Evolutionary conservation across 495 filamentous ascomycete species (phyloP).

Genomic region (Neurospora sp.): DNA sequence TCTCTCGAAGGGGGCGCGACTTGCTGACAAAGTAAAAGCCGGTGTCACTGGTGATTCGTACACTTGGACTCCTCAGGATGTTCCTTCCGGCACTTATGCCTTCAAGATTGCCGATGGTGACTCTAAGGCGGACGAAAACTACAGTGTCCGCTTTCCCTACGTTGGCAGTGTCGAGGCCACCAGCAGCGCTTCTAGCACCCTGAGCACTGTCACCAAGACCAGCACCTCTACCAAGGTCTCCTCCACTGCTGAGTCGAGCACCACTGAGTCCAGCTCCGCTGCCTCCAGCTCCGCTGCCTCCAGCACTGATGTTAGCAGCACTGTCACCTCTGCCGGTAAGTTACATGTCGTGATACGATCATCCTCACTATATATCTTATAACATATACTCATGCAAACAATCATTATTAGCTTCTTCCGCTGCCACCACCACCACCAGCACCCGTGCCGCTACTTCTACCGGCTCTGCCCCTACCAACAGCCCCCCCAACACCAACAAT

Average conservation of each 20-base stretch:
- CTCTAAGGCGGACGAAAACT: conserved; percentile 26
- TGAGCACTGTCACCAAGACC: conserved; percentile 18
- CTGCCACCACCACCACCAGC: conserved; percentile 1
- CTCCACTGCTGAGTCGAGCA: conserved; percentile 11
- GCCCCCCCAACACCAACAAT: conserved; percentile 17
- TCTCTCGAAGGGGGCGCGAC: neutral
- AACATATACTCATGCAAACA: neutral
- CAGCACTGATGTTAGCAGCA: conserved; percentile 4
- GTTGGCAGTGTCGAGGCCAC: conserved; percentile 16
- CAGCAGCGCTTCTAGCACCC: conserved; percentile 14
- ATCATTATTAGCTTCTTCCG: neutral
- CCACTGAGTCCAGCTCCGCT: conserved; percentile 5
- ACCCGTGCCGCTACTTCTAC: neutral
- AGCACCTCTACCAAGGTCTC: conserved; percentile 6
- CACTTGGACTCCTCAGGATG: conserved; percentile 23
- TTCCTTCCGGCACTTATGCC: conserved; percentile 33
- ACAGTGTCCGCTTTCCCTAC: conserved; percentile 28
- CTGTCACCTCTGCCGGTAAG: conserved; percentile 4
- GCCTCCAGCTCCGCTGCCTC: conserved; percentile 10
- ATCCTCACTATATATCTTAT: neutral
- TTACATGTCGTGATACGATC: neutral
- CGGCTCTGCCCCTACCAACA: conserved; percentile 3
- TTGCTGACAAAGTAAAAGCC: conserved; percentile 17
- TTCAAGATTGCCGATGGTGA: conserved; percentile 28
- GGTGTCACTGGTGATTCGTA: conserved; percentile 20